Evolutionary conservation across 192 early-diverging fungal genomes (phyloP), one percentile per base, ranked within the genome.

Genomic region (Podila epicladia): DNA sequence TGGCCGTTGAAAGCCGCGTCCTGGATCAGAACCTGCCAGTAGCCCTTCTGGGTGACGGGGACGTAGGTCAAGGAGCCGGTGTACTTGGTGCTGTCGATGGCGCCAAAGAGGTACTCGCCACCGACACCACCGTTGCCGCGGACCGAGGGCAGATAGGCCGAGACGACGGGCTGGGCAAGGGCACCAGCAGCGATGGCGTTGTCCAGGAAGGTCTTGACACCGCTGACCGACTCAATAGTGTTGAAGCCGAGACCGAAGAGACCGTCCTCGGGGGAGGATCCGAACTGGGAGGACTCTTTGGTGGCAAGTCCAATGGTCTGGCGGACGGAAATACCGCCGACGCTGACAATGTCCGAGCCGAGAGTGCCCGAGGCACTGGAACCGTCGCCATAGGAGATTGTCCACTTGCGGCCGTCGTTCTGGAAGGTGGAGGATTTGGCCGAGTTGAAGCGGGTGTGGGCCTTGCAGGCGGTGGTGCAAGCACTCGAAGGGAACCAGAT

Each of bases 241-340:
- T 92, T 71, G 84, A 89, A 91, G n/a, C 88, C 90, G 7, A 93
- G 87, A 59, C 92, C 92, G 4, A 93, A 72, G 33, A 93, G 78
- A 31, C 91, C 92, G 62, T 92, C 91, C 13, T 89, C 88, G 4
- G 83, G 87, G 60, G 89, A 91, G 20, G 74, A 72, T 24, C 83
- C 82, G 65, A 91, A 93, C 11, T 83, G 82, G 17, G 78, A 74
- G 3, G 91, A 91, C 60, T 89, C 88, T 31, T 74, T 85, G 64
- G 85, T 88, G n/a, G 91, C 92, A 11, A 92, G 68, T 13, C 88
- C 91, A 55, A 93, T 89, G 13, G 85, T 85, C 58, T 93, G 92
- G 41, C 87, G 83, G 58, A 93, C 87, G 8, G 82, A 82, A 62
- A 93, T 69, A 32, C 87, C 41, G 12, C 41, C 41, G 12, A 45